Base-by-base conservation (phyloP, 352 stramenopile genomes). In the Phytopythium boreale region DNA sequence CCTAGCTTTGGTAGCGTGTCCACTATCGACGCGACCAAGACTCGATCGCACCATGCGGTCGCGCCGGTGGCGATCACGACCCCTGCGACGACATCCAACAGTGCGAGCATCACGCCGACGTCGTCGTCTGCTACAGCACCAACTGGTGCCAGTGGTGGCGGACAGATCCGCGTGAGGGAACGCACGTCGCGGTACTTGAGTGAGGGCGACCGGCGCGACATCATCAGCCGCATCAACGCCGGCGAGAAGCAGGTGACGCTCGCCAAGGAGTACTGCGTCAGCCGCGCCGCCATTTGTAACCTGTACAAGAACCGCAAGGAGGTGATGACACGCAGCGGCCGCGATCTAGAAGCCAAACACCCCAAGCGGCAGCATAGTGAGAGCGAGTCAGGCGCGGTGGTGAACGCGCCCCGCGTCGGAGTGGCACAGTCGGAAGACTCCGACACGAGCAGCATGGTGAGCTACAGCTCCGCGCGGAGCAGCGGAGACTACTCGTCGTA, bases 281-380 rank as follows among this genome's bases (percentile, higher is more conserved):
- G 74, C 50, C 76, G 76, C 29, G 76, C 76, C 7, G 76, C 76
- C 41, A 81, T 85, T 37, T 85, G 76, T 57, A 82, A 85, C 36
- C 64, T 85, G 15, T 85, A 85, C 72, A 85, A 85, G 65, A 85
- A 81, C 56, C 73, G 76, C 19, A 69, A 68, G 37, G 70, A 79
- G 27, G 72, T 83, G 36, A 68, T 83, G n/a, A 77, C 67, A 1
- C 75, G 75, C n/a, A 70, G 62, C 27, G 62, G 50, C 56, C 64
- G 74, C 5, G 72, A 77, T 22, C 49, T 62, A 0, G 53, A 66
- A n/a, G 62, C 56, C 12, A 72, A 72, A 31, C 62, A 72, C 22
- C 56, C 62, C 6, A 72, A 72, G 57, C 63, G 60, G 22, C 62
- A 66, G 62, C 56, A 50, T 3, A 34, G 17, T 11, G 67, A 61